A percentile compares a stretch with the other conserved stretches of the same genome.
Evolutionary conservation across 768 basidiomycete species (phyloP).

Genomic region (Steccherinum ochraceum): DNA sequence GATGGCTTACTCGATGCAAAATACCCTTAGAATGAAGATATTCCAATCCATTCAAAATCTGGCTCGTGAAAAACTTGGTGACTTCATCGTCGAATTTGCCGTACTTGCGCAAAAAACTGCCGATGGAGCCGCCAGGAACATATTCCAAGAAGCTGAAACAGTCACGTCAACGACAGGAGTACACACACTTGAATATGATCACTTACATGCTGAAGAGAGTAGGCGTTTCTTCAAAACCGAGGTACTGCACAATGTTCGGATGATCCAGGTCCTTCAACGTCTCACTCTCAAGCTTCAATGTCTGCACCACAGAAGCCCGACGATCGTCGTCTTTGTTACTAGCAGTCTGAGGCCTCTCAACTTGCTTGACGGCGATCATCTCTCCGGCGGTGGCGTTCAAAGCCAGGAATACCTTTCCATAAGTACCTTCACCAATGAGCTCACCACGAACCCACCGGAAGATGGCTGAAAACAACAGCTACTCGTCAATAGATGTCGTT

Average conservation of each 20-base stretch:
- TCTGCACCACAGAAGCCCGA: not conserved
- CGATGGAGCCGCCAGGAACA: conserved; percentile 91
- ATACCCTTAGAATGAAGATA: conserved; percentile 88
- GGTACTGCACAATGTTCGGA: conserved; percentile 90
- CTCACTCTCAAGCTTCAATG: conserved; percentile 58
- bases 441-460: conserved; percentile 43
- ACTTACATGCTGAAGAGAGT: conserved; percentile 88
- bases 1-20: conserved; percentile 68
- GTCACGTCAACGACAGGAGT: too few relatives aligned
- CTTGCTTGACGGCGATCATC: conserved; percentile 49
- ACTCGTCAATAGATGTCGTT: too few relatives aligned
- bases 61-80: conserved; percentile 80
- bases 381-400: conserved; percentile 42
- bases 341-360: conserved; percentile 10
- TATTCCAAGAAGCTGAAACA: conserved; percentile 91
- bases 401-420: conserved; percentile 43
- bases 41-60: conserved; percentile 83
- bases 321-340: not conserved
- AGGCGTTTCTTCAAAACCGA: conserved; percentile 86
- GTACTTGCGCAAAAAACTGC: conserved; percentile 77
- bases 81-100: conserved; percentile 87
- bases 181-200: not conserved
- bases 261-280: conserved; percentile 92
- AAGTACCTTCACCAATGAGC: conserved; percentile 45
- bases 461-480: too few relatives aligned